These are phyloP conservation scores for Cystoisospora suis DNA, from an alignment of 169 alveolate species.

Conservation along the genomic window DNA sequence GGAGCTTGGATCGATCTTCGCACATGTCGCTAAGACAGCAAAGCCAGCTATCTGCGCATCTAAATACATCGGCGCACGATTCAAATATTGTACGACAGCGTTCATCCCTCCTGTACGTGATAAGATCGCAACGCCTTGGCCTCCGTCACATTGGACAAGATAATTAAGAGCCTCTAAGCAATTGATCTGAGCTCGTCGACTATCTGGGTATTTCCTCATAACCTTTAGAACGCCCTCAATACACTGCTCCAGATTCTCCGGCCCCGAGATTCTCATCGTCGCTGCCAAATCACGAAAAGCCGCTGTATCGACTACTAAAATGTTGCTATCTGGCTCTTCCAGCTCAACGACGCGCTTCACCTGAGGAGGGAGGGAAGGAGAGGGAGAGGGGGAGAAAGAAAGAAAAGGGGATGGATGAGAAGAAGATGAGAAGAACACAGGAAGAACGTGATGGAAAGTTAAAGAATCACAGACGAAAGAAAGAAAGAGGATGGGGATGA, in stretches of 20 bases:
- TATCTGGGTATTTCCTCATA: conserved; percentile 85
- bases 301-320: conserved; percentile 80
- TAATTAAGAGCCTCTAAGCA: conserved; percentile 81
- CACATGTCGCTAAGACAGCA: conserved; percentile 76
- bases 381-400: neutral
- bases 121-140: conserved; percentile 74
- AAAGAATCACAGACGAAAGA: neutral
- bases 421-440: neutral
- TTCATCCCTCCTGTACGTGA: conserved; percentile 77
- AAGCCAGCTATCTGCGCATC: conserved; percentile 85
- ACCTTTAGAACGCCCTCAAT: conserved; percentile 80
- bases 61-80: conserved; percentile 84
- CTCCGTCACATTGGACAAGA: conserved; percentile 77
- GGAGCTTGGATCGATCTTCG: conserved; percentile 74
- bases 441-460: neutral
- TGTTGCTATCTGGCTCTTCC: conserved; percentile 86
- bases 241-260: conserved; percentile 71
- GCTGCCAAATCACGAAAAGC: conserved; percentile 78
- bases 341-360: conserved; percentile 84
- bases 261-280: conserved; percentile 69
- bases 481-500: neutral
- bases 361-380: conserved; percentile 42
- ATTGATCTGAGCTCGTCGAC: conserved; percentile 82
- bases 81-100: conserved; percentile 79
- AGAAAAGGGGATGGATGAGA: neutral